phyloP scores from a whole-genome alignment of 1,139 yeast species.

The Petasospora fabianii region DNA sequence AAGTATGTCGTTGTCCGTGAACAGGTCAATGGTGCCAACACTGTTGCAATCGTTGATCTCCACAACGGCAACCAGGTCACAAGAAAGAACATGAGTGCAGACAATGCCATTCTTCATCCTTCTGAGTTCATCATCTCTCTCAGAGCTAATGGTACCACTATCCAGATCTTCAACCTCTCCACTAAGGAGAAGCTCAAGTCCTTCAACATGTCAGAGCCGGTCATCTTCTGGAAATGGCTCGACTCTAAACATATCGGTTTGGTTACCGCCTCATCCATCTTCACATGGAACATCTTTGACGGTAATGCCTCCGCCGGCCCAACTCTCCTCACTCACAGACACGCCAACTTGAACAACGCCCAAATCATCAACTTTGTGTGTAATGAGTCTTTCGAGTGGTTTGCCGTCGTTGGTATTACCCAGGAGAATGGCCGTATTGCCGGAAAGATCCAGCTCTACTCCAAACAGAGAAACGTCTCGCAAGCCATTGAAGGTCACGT shows the following conservation, averaged over 20 bases:
- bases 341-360: constrained; percentile 69
- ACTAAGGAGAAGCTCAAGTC: constrained; percentile 88
- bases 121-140: constrained; percentile 81
- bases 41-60: constrained; percentile 90
- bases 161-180: constrained; percentile 88
- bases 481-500: constrained; percentile 99
- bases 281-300: constrained; percentile 81
- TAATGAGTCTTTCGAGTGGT: constrained; percentile 83
- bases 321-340: constrained; percentile 74
- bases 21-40: constrained; percentile 66
- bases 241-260: constrained; percentile 71
- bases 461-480: constrained; percentile 84
- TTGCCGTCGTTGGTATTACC: constrained; percentile 91
- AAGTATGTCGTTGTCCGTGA: constrained; percentile 88
- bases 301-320: constrained; percentile 77
- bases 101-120: constrained; percentile 97
- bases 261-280: constrained; percentile 73
- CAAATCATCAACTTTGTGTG: constrained; percentile 91
- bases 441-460: constrained; percentile 92
- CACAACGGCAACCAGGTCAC: constrained; percentile 69
- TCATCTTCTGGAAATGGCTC: constrained; percentile 96
- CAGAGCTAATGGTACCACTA: constrained; percentile 93
- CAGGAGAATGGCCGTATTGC: constrained; percentile 94
- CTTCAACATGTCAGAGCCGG: constrained; percentile 81
- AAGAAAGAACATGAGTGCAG: constrained; percentile 95